Base-by-base conservation (phyloP, 164 flowering plant species). In the Pachysandra terminalis region DNA sequence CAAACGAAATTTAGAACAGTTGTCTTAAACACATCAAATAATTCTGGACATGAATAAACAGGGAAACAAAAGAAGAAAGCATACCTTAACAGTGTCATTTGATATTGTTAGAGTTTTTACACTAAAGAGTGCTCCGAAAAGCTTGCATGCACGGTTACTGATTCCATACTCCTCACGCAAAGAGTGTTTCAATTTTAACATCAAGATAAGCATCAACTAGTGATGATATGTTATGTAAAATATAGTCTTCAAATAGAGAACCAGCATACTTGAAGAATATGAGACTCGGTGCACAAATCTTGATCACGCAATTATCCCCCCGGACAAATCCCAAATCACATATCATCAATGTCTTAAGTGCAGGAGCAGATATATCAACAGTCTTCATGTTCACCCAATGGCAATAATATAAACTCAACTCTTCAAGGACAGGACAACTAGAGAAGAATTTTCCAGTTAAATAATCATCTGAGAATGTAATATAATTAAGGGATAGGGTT, bases 281-380 rank as follows among this genome's bases (percentile, higher is more conserved):
- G 15, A 77, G 69, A 57, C 67, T 70, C 27, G 62, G 74, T 15
- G 71, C 48, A 56, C 65, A 52, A 28, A 77, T 68, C 72, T 64
- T 73, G 24, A 68, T 64, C 56, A 19, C 52, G 40, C 51, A 24
- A 58, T 68, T 61, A 59, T 45, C 45, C 54, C 24, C 26, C 15
- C 49, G 5, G 25, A 65, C 65, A n/a, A 48, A 56, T 5, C 61
- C 41, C 14, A 63, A 23, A 52, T 49, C 70, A 67, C 64, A 54
- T 10, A 77, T 56, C 19, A 22, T 37, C 21, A 77, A 67, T 7
- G 26, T 70, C 57, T 59, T 66, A 23, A 77, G 21, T 1, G 71
- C 40, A 22, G 74, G 59, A 32, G 51, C 32, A 32, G 65, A 73
- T 27, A 77, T 61, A 9, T 60, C 13, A 40, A 73, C 14, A 15